phyloP scores from a whole-genome alignment of 768 basidiomycete genomes.

The Daedaleopsis sinensis region DNA sequence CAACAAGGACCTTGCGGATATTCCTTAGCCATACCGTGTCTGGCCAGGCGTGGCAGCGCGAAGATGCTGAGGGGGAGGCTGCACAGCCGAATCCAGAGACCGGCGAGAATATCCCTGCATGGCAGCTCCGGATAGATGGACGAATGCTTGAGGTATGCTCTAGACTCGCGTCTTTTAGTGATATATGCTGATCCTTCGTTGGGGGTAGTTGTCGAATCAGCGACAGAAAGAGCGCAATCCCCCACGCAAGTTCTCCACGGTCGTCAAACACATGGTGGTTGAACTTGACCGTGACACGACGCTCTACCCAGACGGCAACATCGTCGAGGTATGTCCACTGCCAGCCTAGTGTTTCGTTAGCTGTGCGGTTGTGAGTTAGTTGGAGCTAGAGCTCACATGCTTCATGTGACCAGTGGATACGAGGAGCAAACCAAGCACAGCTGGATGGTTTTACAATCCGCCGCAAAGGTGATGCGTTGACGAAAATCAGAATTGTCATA shows the following conservation, averaged over 20 bases:
- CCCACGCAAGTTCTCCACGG: conserved; percentile 80
- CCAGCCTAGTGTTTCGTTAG: no score
- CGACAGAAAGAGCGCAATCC: conserved; percentile 63
- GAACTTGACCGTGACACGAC: conserved; percentile 86
- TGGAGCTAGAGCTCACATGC: not conserved
- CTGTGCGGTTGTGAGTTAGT: no score
- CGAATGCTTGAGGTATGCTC: conserved; percentile 74
- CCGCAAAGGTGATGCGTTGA: conserved; percentile 77
- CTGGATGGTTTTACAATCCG: conserved; percentile 88
- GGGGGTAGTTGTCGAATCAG: conserved; percentile 56
- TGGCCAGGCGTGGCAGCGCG: conserved; percentile 83
- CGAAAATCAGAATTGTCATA: conserved; percentile 81
- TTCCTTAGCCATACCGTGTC: conserved; percentile 90
- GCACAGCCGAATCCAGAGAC: conserved; percentile 68
- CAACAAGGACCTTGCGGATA: conserved; percentile 79
- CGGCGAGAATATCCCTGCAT: conserved; percentile 88
- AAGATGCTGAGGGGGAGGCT: conserved; percentile 39
- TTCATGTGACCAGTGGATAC: conserved; percentile 57
- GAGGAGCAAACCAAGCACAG: conserved; percentile 55
- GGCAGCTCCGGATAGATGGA: conserved; percentile 87
- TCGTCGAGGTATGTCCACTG: conserved; percentile 74
- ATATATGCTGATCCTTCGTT: not conserved
- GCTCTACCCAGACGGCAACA: conserved; percentile 82
- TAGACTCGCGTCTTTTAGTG: not conserved
- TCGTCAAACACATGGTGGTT: conserved; percentile 82